These are phyloP conservation scores for Nitzschia sp. DNA, from an alignment of 108 stramenopile genomes.

Conservation along the genomic window DNA sequence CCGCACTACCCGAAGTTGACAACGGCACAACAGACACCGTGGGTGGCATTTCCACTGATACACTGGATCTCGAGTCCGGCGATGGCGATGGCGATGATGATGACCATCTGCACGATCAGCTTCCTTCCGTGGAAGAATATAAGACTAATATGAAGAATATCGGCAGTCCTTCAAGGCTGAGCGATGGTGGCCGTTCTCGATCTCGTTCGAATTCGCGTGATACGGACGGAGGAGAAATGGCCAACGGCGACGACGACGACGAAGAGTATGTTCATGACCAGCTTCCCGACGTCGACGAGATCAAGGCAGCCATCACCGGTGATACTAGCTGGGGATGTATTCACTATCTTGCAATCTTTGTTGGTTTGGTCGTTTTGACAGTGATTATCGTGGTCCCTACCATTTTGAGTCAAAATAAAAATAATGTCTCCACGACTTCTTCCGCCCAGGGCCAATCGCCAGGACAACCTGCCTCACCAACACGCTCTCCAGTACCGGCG, in stretches of 20 bases:
- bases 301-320: not conserved
- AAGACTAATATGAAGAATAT: not conserved
- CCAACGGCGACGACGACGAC: not conserved
- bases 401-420: not conserved
- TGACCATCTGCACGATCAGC: conserved; percentile 20
- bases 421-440: not conserved
- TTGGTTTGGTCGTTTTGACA: not conserved
- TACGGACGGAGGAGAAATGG: no score
- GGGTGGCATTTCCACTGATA: not conserved
- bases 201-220: no score
- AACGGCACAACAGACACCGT: not conserved
- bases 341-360: conserved; percentile 7
- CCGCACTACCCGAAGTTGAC: no score
- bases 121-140: conserved; percentile 27
- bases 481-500: not conserved
- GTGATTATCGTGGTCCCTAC: not conserved
- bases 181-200: no score
- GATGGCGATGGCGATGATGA: no score
- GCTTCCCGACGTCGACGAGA: conserved; percentile 26
- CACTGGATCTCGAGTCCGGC: not conserved
- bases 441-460: conserved; percentile 12
- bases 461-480: conserved; percentile 1
- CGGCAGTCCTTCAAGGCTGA: no score
- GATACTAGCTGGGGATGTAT: not conserved
- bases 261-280: conserved; percentile 17